phyloP scores from a whole-genome alignment of 257 asterid species.

The Lavandula angustifolia region DNA sequence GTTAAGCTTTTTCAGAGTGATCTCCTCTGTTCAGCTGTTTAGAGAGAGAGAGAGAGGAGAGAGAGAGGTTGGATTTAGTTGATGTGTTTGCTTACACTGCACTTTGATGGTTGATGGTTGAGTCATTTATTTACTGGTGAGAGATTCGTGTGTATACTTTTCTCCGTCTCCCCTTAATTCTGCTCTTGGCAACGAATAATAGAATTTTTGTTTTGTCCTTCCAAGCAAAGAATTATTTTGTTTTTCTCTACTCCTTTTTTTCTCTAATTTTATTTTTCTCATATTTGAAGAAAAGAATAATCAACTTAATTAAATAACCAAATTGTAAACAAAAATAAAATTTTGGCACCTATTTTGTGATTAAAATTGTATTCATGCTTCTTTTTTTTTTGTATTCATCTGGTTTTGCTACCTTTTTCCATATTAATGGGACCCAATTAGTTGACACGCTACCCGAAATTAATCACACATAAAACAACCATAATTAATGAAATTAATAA shows the following conservation, averaged over 20 bases:
- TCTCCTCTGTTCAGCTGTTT: neutral
- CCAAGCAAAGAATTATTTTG: slow-evolving; percentile 55
- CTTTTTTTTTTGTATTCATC: neutral
- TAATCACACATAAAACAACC: neutral
- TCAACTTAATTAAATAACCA: neutral
- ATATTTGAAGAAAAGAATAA: neutral
- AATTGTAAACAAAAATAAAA: neutral
- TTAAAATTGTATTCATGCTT: too few relatives aligned
- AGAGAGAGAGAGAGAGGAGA: slow-evolving; percentile 23
- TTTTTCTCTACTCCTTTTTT: neutral
- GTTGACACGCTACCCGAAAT: neutral
- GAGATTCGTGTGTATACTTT: neutral
- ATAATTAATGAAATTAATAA: neutral
- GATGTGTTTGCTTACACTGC: slow-evolving; percentile 53
- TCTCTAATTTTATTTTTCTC: neutral
- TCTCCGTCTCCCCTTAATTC: slow-evolving; percentile 25
- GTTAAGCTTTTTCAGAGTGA: slow-evolving; percentile 34
- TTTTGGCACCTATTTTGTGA: too few relatives aligned
- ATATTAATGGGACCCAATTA: neutral
- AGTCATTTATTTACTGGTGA: slow-evolving; percentile 18
- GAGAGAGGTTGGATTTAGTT: slow-evolving; percentile 16
- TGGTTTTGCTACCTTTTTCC: neutral
- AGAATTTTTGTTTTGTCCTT: slow-evolving; percentile 37
- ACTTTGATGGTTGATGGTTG: slow-evolving; percentile 39
- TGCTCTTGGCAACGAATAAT: slow-evolving; percentile 35